Conservation (phyloP, 192 early-diverging fungal genomes). For the Backusella macrospora region DNA sequence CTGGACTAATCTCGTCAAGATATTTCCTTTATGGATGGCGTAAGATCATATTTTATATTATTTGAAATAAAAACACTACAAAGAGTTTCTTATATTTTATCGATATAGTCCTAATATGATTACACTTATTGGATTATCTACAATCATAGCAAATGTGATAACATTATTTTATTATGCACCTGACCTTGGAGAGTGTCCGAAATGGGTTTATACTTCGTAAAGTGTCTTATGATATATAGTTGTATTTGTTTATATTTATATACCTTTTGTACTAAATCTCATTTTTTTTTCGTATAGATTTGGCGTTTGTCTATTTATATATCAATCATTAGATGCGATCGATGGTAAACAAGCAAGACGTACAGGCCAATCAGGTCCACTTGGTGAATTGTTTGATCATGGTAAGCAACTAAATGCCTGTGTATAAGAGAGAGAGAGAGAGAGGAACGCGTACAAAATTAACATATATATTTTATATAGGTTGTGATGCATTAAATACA, state of each 20-base stretch:
- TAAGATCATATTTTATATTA: conserved; percentile 49
- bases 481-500: conserved; percentile 63
- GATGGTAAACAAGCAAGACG: conserved; percentile 96
- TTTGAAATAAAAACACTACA: background rate
- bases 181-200: conserved; percentile 72
- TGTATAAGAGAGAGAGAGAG: background rate
- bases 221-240: background rate
- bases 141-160: conserved; percentile 71
- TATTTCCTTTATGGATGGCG: conserved; percentile 95
- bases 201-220: conserved; percentile 83
- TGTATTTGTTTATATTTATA: background rate
- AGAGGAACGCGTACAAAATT: background rate
- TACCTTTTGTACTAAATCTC: no score
- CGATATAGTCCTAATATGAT: conserved; percentile 80
- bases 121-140: conserved; percentile 83
- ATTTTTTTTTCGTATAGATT: conserved; percentile 42
- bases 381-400: conserved; percentile 97
- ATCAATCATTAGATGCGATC: conserved; percentile 90
- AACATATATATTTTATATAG: conserved; percentile 26
- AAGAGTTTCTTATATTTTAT: no score
- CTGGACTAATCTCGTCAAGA: conserved; percentile 86
- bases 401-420: conserved; percentile 48
- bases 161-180: conserved; percentile 76
- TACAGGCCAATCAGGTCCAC: conserved; percentile 84
- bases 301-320: conserved; percentile 80